phyloP scores from a whole-genome alignment of 1,284 basidiomycete genomes.

The Fomitopsis palustris region DNA sequence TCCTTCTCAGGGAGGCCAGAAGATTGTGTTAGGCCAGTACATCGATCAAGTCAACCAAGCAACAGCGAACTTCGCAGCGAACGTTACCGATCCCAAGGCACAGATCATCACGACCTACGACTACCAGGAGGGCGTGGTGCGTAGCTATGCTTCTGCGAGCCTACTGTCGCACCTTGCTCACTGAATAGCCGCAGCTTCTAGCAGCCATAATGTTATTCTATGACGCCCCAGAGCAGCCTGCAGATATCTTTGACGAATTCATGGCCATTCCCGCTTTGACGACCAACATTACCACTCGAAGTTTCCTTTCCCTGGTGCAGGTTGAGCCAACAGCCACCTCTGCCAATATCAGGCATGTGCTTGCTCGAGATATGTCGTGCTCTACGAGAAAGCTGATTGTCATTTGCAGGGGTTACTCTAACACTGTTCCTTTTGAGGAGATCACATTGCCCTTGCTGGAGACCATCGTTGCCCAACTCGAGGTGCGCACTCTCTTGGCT shows the following conservation, averaged over 20 bases:
- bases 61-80: slow-evolving; percentile 43
- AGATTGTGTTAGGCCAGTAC: slow-evolving; percentile 34
- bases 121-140: slow-evolving; percentile 38
- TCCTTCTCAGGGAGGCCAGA: slow-evolving; percentile 46
- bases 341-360: slow-evolving; percentile 29
- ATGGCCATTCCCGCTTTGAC: slow-evolving; percentile 30
- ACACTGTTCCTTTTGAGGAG: slow-evolving; percentile 42
- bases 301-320: slow-evolving; percentile 36
- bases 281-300: slow-evolving; percentile 31
- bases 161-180: not conserved
- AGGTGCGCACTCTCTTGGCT: slow-evolving; percentile 41
- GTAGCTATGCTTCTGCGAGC: not conserved
- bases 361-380: not conserved
- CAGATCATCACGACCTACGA: slow-evolving; percentile 51
- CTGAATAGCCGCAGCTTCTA: slow-evolving; percentile 11
- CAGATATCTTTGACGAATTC: slow-evolving; percentile 41
- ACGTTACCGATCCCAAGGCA: slow-evolving; percentile 57
- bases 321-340: slow-evolving; percentile 39
- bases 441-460: slow-evolving; percentile 40
- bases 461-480: slow-evolving; percentile 34
- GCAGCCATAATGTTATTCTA: slow-evolving; percentile 37
- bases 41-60: slow-evolving; percentile 41
- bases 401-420: slow-evolving; percentile 39
- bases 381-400: not conserved
- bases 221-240: slow-evolving; percentile 37